A percentile compares a stretch with the other conserved stretches of the same genome.
Evolutionary conservation across 495 filamentous ascomycete species (phyloP).

Genomic region (Endocarpon pusillum): DNA sequence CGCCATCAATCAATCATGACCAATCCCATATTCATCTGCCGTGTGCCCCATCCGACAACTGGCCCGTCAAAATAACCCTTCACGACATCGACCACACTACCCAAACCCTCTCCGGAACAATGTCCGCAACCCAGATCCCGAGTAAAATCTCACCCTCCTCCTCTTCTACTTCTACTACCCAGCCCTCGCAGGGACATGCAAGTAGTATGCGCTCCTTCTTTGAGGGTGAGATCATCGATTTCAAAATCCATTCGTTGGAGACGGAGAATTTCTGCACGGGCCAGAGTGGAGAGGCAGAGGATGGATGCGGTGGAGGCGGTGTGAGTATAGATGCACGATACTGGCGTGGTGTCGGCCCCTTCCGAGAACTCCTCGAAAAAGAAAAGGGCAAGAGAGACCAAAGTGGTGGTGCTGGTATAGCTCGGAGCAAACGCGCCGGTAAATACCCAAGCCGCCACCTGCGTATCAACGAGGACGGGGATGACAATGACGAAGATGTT

Average conservation of each 20-base stretch:
- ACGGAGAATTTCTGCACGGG: slow-evolving; percentile 50
- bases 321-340: slow-evolving; percentile 46
- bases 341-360: slow-evolving; percentile 55
- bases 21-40: too few species aligned
- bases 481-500: slow-evolving; percentile 5
- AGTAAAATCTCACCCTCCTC: slow-evolving; percentile 32
- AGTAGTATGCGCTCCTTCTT: slow-evolving; percentile 55
- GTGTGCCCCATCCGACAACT: slow-evolving; percentile 40
- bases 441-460: too few species aligned
- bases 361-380: slow-evolving; percentile 38
- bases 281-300: slow-evolving; percentile 42
- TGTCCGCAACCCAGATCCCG: slow-evolving; percentile 67
- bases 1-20: too few species aligned
- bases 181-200: too few species aligned
- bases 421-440: too few species aligned
- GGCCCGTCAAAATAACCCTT: slow-evolving; percentile 59
- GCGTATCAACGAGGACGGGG: too few species aligned
- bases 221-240: slow-evolving; percentile 65
- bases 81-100: slow-evolving; percentile 45
- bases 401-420: too few species aligned
- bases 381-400: slow-evolving; percentile 38
- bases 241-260: slow-evolving; percentile 47
- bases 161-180: too few species aligned
- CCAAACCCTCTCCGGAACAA: slow-evolving; percentile 56
- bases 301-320: slow-evolving; percentile 40